These are phyloP conservation scores for Talaromyces sp. DNA, from an alignment of 2,329 filamentous ascomycete species.

Conservation along the genomic window DNA sequence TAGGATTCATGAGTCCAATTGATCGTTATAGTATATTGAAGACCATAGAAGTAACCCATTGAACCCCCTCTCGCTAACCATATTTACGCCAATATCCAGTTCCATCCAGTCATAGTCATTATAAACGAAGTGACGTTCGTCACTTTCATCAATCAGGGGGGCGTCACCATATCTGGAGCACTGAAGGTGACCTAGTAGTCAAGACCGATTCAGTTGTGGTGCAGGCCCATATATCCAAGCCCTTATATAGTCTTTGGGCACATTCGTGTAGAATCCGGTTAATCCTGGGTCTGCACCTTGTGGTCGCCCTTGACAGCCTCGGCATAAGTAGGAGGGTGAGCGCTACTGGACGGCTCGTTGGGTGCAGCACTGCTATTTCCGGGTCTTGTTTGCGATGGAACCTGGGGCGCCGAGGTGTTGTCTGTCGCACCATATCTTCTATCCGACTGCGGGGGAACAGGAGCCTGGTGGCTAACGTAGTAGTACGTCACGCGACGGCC, in stretches of 20 bases:
- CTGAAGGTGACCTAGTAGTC: background rate
- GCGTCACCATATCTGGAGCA: background rate
- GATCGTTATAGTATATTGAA: background rate
- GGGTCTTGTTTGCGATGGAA: conserved; percentile 21
- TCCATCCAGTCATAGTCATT: conserved; percentile 16
- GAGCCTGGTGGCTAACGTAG: conserved; percentile 60
- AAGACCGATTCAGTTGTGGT: background rate
- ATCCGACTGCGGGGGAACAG: conserved; percentile 32
- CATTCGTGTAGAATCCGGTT: conserved; percentile 22
- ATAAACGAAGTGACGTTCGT: background rate
- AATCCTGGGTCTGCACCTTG: conserved; percentile 75
- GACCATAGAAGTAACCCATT: background rate
- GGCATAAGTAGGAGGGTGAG: conserved; percentile 76
- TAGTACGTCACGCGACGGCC: conserved; percentile 67
- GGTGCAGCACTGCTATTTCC: conserved; percentile 32
- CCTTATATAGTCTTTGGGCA: background rate
- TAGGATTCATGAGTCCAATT: background rate
- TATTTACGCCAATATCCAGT: conserved; percentile 15
- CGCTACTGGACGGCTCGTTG: conserved; percentile 26
- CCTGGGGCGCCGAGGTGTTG: conserved; percentile 23
- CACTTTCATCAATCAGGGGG: background rate
- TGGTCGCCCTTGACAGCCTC: conserved; percentile 87
- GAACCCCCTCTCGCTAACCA: background rate
- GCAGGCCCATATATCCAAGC: background rate
- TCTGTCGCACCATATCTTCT: conserved; percentile 41